Conservation (phyloP, 495 filamentous ascomycete genomes). For the Penicillium malachiteum region DNA sequence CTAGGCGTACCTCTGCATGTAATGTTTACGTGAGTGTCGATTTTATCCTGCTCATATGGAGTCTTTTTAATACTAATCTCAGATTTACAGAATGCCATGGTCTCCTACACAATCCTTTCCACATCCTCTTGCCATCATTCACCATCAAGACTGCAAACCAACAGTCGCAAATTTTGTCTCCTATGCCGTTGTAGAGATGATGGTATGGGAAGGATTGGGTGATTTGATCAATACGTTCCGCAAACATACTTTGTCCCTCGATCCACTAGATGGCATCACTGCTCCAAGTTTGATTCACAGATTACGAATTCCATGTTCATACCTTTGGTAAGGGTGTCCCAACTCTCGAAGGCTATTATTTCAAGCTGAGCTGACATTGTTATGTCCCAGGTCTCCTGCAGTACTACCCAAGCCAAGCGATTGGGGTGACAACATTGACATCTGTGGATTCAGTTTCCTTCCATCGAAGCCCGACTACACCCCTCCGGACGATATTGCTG, state of each 20-base stretch:
- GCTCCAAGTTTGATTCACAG: conserved; percentile 64
- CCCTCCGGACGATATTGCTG: conserved; percentile 59
- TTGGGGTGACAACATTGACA: conserved; percentile 68
- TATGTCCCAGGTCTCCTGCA: conserved; percentile 58
- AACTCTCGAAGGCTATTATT: neutral
- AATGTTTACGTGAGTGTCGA: conserved; percentile 69
- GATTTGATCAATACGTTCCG: conserved; percentile 75
- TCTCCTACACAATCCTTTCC: conserved; percentile 54
- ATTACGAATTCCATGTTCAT: conserved; percentile 72
- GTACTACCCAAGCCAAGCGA: conserved; percentile 78
- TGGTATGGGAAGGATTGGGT: conserved; percentile 80
- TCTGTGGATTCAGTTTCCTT: conserved; percentile 75
- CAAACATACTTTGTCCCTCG: conserved; percentile 61
- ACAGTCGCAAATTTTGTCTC: conserved; percentile 69
- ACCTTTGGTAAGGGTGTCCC: conserved; percentile 57
- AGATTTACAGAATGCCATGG: conserved; percentile 56
- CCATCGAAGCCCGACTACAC: conserved; percentile 61
- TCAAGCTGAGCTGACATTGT: neutral
- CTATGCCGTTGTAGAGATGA: conserved; percentile 76
- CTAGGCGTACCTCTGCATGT: conserved; percentile 77
- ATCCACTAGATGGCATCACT: conserved; percentile 64
- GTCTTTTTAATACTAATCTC: neutral
- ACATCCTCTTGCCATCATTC: conserved; percentile 57
- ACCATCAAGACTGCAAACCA: conserved; percentile 50
- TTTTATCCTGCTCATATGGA: neutral